Percentiles rank a stretch among this genome's conserved stretches.
Evolutionary conservation across 176 grass and related monocot species (phyloP).

Genomic region (Poa annua): DNA sequence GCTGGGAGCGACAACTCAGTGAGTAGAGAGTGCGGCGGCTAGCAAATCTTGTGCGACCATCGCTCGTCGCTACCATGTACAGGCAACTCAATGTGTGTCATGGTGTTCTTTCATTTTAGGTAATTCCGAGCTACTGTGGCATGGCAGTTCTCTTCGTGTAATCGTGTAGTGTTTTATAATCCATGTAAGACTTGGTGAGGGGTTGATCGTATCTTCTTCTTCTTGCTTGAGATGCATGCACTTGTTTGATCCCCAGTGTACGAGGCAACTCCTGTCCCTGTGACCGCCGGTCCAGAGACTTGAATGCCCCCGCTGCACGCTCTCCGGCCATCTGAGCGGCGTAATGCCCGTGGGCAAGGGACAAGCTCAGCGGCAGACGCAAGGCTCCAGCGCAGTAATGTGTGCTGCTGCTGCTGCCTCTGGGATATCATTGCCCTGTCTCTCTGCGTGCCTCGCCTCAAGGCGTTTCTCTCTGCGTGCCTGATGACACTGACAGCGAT

Average conservation of each 20-base stretch:
- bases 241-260: neutral
- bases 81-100: slow-evolving; percentile 8
- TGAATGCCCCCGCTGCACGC: slow-evolving; percentile 19
- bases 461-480: slow-evolving; percentile 37
- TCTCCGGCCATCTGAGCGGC: neutral
- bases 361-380: slow-evolving; percentile 2
- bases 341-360: slow-evolving; percentile 4
- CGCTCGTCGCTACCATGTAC: slow-evolving; percentile 26
- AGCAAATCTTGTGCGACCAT: neutral
- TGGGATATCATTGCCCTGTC: slow-evolving; percentile 14
- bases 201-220: neutral
- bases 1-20: slow-evolving; percentile 62
- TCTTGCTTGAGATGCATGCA: neutral
- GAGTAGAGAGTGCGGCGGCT: slow-evolving; percentile 31
- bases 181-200: slow-evolving; percentile 27
- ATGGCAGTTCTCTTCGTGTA: neutral
- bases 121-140: neutral
- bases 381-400: slow-evolving; percentile 32
- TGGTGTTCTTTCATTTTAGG: slow-evolving; percentile 30
- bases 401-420: neutral
- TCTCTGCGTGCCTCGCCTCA: slow-evolving; percentile 30
- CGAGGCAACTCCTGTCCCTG: slow-evolving; percentile 32
- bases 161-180: neutral
- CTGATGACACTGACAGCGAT: neutral
- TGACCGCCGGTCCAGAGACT: neutral